Percentiles rank a stretch among this genome's conserved stretches.
These are phyloP conservation scores for Orbilia quercus DNA, from an alignment of 2,329 filamentous ascomycete genomes.

Conservation along the genomic window DNA sequence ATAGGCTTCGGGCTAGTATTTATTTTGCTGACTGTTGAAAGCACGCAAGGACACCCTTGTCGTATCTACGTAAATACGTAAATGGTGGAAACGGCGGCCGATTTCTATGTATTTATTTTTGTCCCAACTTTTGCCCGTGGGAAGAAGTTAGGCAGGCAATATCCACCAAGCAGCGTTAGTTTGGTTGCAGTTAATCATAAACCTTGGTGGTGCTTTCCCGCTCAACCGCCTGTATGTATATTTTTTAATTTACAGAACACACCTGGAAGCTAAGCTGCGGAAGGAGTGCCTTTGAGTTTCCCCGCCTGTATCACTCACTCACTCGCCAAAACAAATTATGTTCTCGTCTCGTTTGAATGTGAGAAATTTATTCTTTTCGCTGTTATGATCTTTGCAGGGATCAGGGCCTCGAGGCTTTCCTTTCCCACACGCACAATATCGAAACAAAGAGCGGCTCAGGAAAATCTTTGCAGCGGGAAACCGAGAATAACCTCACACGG, in stretches of 20 bases:
- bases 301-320: slow-evolving; percentile 16
- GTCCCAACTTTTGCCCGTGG: slow-evolving; percentile 45
- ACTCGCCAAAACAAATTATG: too few species aligned
- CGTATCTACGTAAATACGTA: slow-evolving; percentile 39
- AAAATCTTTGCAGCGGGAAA: slow-evolving; percentile 40
- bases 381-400: slow-evolving; percentile 46
- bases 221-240: too few species aligned
- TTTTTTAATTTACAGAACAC: too few species aligned
- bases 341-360: slow-evolving; percentile 13
- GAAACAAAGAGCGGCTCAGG: too few species aligned
- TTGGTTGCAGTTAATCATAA: slow-evolving; percentile 25
- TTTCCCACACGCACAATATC: too few species aligned
- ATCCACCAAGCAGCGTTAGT: slow-evolving; percentile 34
- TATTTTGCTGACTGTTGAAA: slow-evolving; percentile 19
- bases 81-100: slow-evolving; percentile 52
- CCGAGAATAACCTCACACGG: slow-evolving; percentile 57
- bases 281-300: slow-evolving; percentile 22
- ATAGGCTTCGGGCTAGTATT: slow-evolving; percentile 20
- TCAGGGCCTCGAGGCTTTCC: slow-evolving; percentile 38
- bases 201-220: not conserved
- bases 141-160: slow-evolving; percentile 51
- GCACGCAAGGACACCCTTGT: slow-evolving; percentile 41
- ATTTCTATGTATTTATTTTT: slow-evolving; percentile 36
- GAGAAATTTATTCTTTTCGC: slow-evolving; percentile 46
- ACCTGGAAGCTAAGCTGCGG: not conserved